Percentiles rank a stretch among this genome's conserved stretches.
Conservation (phyloP, 2,329 filamentous ascomycete species). For the Colletotrichum costaricense region DNA sequence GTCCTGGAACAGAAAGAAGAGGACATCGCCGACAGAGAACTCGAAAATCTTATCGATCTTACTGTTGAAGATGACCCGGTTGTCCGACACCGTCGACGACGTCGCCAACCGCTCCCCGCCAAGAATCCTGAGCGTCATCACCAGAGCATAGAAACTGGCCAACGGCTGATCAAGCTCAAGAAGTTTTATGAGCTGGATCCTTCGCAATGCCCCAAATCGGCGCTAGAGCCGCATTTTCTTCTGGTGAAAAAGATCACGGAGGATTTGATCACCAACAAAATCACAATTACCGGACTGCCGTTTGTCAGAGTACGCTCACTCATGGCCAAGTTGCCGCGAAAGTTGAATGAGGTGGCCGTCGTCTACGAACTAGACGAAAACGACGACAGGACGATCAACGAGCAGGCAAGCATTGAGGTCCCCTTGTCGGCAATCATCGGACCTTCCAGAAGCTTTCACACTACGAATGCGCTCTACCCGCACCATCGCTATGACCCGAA, state of each 20-base stretch:
- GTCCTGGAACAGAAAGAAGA: slow-evolving; percentile 24
- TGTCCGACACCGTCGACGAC: background rate
- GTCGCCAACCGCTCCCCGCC: background rate
- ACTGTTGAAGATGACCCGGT: slow-evolving; percentile 40
- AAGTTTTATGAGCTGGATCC: slow-evolving; percentile 44
- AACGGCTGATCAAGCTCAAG: slow-evolving; percentile 36
- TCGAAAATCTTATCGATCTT: slow-evolving; percentile 48
- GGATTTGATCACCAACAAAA: slow-evolving; percentile 34
- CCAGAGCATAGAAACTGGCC: background rate
- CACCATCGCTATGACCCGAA: slow-evolving; percentile 42
- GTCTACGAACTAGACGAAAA: slow-evolving; percentile 53
- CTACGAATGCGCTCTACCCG: slow-evolving; percentile 67
- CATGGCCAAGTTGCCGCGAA: slow-evolving; percentile 49
- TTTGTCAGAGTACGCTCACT: slow-evolving; percentile 50
- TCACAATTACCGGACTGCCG: slow-evolving; percentile 50
- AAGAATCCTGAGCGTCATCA: background rate
- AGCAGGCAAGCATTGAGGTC: slow-evolving; percentile 57
- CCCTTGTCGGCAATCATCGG: slow-evolving; percentile 48
- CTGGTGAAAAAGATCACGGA: slow-evolving; percentile 56
- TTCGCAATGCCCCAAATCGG: slow-evolving; percentile 35
- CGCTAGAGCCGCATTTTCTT: slow-evolving; percentile 48
- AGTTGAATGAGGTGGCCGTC: slow-evolving; percentile 56
- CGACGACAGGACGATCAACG: slow-evolving; percentile 43
- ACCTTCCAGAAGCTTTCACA: slow-evolving; percentile 53
- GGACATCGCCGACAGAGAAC: slow-evolving; percentile 31